Base-by-base conservation (phyloP, 352 stramenopile species). In the Globisporangium spiculum region DNA sequence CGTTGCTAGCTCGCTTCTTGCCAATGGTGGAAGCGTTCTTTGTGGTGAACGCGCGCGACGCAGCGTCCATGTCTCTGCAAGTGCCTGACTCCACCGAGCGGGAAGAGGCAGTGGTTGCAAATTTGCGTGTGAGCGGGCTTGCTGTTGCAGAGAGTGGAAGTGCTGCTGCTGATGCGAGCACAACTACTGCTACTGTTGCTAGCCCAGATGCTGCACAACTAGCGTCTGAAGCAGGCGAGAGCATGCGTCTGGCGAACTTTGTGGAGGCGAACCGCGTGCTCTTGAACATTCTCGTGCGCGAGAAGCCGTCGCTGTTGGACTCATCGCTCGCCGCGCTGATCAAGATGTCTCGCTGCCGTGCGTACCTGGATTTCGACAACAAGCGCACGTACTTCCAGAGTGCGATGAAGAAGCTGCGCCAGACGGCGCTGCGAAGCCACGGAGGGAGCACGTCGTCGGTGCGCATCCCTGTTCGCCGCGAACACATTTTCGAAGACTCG, bases 401-500 rank as follows among this genome's bases (percentile, higher is more conserved):
- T 34, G 89, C 97, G 72, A 92, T 97, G 86, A 96, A 96, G 75
- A 89, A 87, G 55, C 77, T 99, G 27, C 90, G 96, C 20, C 83
- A 97, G 64, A 71, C 76, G 10, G 85, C 90, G 38, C 67, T 94
- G 61, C 80, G 86, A 27, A 94, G 94, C 60, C 93, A 97, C 52
- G 92, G 94, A 24, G 86, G 97, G 58, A 94, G 94, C n/a, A 98
- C 65, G 71, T 96, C 74, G n/a, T 93, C 85, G 12, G 88, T 96
- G 22, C 86, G 89, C 26, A 90, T 97, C 7, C 92, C 88, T 16
- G 94, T 99, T 63, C 91, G 94, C 1, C 88, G 97, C 9, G 93
- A 98, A 20, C 88, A 99, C 77, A 98, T 99, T 24, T 99, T 99
- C 78, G 97, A 99, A 79, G 98, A 99, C 80, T 98, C 97, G 20